Conservation (phyloP, 345 rosid genomes). For the Populus euphratica region DNA sequence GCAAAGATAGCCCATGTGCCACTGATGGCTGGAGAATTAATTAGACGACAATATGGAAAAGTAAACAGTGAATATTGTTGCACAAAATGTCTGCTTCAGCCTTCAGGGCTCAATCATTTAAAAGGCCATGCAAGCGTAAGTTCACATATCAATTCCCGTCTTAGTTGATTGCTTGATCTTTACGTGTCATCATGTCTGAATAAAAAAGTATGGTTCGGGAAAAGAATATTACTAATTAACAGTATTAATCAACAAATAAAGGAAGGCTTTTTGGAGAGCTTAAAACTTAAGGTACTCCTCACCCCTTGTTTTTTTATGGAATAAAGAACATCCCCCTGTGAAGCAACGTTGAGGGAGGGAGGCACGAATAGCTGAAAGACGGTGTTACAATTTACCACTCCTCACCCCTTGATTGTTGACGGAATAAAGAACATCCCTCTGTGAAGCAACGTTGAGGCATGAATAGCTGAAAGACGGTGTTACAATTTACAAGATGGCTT, state of each 20-base stretch:
- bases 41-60: background rate
- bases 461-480: background rate
- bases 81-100: background rate
- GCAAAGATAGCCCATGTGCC: conserved; percentile 7
- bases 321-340: conserved; percentile 9
- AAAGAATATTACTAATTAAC: background rate
- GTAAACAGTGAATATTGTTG: background rate
- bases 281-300: conserved; percentile 11
- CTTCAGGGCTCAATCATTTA: background rate
- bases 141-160: background rate
- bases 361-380: background rate
- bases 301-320: conserved; percentile 19
- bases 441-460: background rate
- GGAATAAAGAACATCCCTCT: conserved; percentile 15
- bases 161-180: background rate
- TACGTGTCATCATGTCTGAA: background rate
- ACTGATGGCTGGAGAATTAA: conserved; percentile 5
- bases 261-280: conserved; percentile 7
- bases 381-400: conserved; percentile 2
- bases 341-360: background rate
- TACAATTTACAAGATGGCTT: background rate
- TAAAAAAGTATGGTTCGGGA: background rate
- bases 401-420: conserved; percentile 15
- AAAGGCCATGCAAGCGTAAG: conserved; percentile 8
- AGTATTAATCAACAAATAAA: background rate